Evolutionary conservation across 371 early-diverging fungal genomes (phyloP).

Genomic region (Mycotypha africana): DNA sequence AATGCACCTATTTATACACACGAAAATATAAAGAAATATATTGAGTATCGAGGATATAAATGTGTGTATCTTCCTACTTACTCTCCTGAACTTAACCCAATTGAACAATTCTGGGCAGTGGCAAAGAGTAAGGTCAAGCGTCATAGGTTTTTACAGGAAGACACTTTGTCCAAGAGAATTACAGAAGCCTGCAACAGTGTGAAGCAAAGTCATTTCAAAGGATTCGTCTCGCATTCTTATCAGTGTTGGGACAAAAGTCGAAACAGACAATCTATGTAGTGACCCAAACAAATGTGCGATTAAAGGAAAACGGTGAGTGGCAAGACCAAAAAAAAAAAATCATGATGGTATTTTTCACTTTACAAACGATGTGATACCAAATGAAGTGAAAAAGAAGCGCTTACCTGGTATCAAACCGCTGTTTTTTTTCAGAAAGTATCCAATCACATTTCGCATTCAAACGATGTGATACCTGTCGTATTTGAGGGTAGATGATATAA

Average conservation of each 20-base stretch:
- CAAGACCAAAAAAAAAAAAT: too few species aligned
- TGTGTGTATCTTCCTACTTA: conserved; percentile 3
- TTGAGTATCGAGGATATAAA: conserved; percentile 3
- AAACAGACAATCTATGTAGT: too few species aligned
- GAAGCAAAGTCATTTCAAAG: conserved; percentile 4
- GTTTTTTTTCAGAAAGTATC: too few species aligned
- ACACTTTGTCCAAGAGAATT: conserved; percentile 9
- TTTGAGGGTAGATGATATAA: too few species aligned
- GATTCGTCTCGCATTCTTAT: conserved; percentile 8
- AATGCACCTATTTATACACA: conserved; percentile 2
- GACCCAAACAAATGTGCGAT: too few species aligned
- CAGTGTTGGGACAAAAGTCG: neutral
- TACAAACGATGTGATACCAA: too few species aligned
- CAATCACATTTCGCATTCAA: too few species aligned
- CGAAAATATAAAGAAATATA: neutral
- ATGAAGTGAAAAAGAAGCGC: too few species aligned
- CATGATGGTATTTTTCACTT: too few species aligned
- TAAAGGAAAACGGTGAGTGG: too few species aligned
- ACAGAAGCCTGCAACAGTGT: conserved; percentile 11
- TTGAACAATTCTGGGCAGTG: conserved; percentile 6
- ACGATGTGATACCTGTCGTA: too few species aligned
- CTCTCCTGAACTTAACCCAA: conserved; percentile 9
- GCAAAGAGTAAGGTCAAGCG: conserved; percentile 11
- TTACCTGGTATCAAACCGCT: too few species aligned
- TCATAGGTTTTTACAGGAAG: conserved; percentile 4